A percentile compares a stretch with the other conserved stretches of the same genome.
Evolutionary conservation across 2,329 filamentous ascomycete species (phyloP).

Genomic region (Purpureocillium takamizusanense): DNA sequence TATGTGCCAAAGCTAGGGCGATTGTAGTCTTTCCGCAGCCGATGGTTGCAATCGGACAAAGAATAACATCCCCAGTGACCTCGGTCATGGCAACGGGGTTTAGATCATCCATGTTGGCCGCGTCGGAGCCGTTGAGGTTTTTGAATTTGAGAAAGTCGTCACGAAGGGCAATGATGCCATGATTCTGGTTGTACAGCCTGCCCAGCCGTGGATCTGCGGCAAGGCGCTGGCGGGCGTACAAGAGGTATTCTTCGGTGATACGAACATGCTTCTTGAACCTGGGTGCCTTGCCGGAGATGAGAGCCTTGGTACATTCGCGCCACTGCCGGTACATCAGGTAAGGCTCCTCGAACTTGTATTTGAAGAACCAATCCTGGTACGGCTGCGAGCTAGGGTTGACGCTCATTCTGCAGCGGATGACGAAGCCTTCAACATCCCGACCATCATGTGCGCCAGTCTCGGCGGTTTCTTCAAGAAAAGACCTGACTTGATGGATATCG

Average conservation of each 20-base stretch:
- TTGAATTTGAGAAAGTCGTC: constrained; percentile 80
- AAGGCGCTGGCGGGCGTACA: constrained; percentile 69
- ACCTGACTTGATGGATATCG: constrained; percentile 62
- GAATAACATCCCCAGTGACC: constrained; percentile 59
- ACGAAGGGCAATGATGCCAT: constrained; percentile 87
- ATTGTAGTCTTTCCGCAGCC: constrained; percentile 97
- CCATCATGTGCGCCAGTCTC: constrained; percentile 86
- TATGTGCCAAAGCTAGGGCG: constrained; percentile 66
- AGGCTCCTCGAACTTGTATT: constrained; percentile 98
- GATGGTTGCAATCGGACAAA: constrained; percentile 88
- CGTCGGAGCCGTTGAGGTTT: constrained; percentile 80
- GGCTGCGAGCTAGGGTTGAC: constrained; percentile 38
- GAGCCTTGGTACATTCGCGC: constrained; percentile 89
- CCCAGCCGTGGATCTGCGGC: constrained; percentile 57
- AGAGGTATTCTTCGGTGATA: constrained; percentile 86
- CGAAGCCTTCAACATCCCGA: constrained; percentile 92
- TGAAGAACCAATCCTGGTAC: constrained; percentile 98
- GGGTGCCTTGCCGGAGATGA: constrained; percentile 68
- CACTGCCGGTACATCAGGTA: constrained; percentile 99
- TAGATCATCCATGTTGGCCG: constrained; percentile 63
- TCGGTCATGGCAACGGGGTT: constrained; percentile 36
- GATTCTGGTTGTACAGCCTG: constrained; percentile 72
- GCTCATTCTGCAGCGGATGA: constrained; percentile 75
- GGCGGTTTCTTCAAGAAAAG: constrained; percentile 74
- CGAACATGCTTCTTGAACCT: constrained; percentile 77